Conservation (phyloP, 2,329 filamentous ascomycete genomes). For the Fusarium clavum region DNA sequence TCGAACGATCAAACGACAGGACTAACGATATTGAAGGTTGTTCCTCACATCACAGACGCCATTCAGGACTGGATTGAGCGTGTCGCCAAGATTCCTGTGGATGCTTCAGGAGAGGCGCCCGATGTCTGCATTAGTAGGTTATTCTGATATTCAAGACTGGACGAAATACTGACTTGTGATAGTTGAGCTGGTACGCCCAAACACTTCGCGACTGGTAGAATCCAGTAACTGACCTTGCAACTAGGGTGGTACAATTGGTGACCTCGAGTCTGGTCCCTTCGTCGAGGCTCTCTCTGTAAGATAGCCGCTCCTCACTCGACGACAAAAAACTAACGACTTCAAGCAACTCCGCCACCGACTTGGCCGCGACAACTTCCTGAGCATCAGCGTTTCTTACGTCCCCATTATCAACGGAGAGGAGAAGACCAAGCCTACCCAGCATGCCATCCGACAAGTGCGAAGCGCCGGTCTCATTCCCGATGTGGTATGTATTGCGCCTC, state of each 20-base stretch:
- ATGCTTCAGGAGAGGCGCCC: constrained; percentile 83
- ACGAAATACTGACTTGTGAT: constrained; percentile 4
- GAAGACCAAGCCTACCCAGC: constrained; percentile 97
- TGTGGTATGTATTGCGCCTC: constrained; percentile 61
- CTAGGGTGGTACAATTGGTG: constrained; percentile 73
- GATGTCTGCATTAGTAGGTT: constrained; percentile 89
- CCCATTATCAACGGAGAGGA: constrained; percentile 78
- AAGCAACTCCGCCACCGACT: constrained; percentile 76
- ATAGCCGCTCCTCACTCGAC: neutral
- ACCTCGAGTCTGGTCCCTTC: constrained; percentile 90
- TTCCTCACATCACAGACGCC: constrained; percentile 90
- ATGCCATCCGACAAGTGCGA: constrained; percentile 85
- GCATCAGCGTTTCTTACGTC: constrained; percentile 90
- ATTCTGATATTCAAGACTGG: neutral
- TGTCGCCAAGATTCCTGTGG: constrained; percentile 86
- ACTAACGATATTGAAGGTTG: constrained; percentile 50
- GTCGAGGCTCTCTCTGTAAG: constrained; percentile 78
- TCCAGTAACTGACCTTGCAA: neutral
- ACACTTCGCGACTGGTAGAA: neutral
- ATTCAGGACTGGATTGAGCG: constrained; percentile 89
- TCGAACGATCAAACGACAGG: neutral
- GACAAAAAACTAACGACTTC: neutral
- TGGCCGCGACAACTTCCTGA: constrained; percentile 83
- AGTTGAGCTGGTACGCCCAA: constrained; percentile 27
- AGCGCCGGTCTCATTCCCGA: constrained; percentile 81